Conservation (phyloP, 371 early-diverging fungal genomes). For the Syncephalastrum sp. region DNA sequence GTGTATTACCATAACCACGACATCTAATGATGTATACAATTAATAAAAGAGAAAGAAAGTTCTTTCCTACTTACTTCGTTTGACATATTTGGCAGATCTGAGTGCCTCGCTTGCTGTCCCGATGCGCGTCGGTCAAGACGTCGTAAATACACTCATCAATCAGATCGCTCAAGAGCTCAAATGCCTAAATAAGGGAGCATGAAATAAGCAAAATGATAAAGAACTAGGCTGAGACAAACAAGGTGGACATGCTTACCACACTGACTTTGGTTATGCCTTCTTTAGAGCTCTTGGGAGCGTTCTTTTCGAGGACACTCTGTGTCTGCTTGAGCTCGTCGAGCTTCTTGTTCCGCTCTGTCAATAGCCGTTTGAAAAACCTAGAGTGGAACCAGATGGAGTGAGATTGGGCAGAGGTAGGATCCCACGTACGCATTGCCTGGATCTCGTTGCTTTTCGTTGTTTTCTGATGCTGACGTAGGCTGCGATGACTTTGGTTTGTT, state of each 20-base stretch:
- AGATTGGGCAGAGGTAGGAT: background rate
- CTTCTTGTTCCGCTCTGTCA: slow-evolving; percentile 40
- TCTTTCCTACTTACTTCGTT: slow-evolving; percentile 48
- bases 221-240: no score
- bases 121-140: slow-evolving; percentile 65
- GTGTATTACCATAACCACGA: slow-evolving; percentile 28
- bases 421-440: slow-evolving; percentile 16
- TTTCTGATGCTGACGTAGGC: slow-evolving; percentile 2
- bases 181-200: slow-evolving; percentile 26
- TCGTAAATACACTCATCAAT: slow-evolving; percentile 70
- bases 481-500: slow-evolving; percentile 15
- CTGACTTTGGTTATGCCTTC: slow-evolving; percentile 26
- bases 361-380: slow-evolving; percentile 34
- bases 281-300: slow-evolving; percentile 8
- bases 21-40: slow-evolving; percentile 14
- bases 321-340: slow-evolving; percentile 40
- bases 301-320: slow-evolving; percentile 30
- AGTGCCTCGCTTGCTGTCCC: slow-evolving; percentile 56
- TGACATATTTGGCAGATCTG: slow-evolving; percentile 69
- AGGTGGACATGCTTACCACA: slow-evolving; percentile 15
- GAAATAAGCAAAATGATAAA: background rate
- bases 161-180: slow-evolving; percentile 47
- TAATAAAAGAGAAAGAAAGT: slow-evolving; percentile 32
- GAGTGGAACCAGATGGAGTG: background rate
- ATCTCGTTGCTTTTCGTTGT: slow-evolving; percentile 14